phyloP scores from a whole-genome alignment of 345 rosid species.

The Arabidopsis arenosa region DNA sequence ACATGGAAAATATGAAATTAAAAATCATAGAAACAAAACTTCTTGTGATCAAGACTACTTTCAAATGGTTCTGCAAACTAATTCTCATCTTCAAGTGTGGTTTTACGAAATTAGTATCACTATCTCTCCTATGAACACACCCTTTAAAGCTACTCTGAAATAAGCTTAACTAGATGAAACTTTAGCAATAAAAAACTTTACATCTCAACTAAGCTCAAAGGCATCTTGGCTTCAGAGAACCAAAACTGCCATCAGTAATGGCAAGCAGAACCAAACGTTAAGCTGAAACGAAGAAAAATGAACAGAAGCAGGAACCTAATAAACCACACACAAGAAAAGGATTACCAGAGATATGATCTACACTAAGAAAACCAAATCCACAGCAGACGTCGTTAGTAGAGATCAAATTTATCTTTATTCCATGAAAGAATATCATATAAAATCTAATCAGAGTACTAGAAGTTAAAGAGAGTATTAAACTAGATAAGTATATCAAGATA shows the following conservation, averaged over 20 bases:
- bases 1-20: background rate
- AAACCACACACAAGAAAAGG: slow-evolving; percentile 2
- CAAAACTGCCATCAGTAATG: slow-evolving; percentile 1
- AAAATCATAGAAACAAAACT: background rate
- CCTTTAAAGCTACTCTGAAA: background rate
- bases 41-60: background rate
- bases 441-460: background rate
- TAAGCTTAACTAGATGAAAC: background rate
- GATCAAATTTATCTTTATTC: background rate
- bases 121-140: background rate
- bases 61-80: background rate
- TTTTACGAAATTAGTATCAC: background rate
- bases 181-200: background rate
- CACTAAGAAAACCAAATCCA: background rate
- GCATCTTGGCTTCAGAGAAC: background rate
- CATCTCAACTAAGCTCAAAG: slow-evolving; percentile 1
- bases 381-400: background rate
- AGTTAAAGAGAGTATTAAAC: background rate
- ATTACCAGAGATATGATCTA: background rate
- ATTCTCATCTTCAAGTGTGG: background rate
- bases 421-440: background rate
- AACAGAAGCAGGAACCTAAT: background rate
- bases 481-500: slow-evolving; percentile 4
- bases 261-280: background rate
- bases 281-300: background rate